A percentile compares a stretch with the other conserved stretches of the same genome.
Evolutionary conservation across 2,329 filamentous ascomycete genomes (phyloP).

Genomic region (Monosporascus cannonballus): DNA sequence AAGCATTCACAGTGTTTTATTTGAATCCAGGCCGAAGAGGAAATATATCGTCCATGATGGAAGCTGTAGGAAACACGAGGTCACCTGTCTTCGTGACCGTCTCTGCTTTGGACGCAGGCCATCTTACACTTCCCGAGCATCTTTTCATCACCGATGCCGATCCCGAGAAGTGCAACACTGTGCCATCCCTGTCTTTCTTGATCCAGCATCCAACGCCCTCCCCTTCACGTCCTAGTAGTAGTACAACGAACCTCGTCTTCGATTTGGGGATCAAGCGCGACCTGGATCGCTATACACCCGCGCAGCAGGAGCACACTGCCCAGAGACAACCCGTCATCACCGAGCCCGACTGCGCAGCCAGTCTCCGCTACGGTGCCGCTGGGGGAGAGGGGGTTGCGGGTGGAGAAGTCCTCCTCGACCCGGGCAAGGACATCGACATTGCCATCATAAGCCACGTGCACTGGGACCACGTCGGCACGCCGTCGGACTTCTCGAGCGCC

Average conservation of each 20-base stretch:
- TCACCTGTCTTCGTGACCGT: constrained; percentile 22
- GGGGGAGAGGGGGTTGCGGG: background rate
- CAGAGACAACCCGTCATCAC: constrained; percentile 38
- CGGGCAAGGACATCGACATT: constrained; percentile 18
- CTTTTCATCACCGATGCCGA: constrained; percentile 40
- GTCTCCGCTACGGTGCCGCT: constrained; percentile 21
- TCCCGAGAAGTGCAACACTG: constrained; percentile 36
- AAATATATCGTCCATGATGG: background rate
- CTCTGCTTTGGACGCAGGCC: constrained; percentile 32
- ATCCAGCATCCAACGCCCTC: constrained; percentile 36
- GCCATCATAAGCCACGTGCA: constrained; percentile 47
- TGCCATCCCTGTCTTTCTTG: constrained; percentile 48
- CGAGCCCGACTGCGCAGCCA: constrained; percentile 35
- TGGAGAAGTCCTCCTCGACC: background rate
- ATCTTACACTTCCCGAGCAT: constrained; percentile 39
- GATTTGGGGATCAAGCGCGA: constrained; percentile 47
- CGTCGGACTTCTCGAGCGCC: constrained; percentile 41
- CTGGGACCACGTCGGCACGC: constrained; percentile 53
- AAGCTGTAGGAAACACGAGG: background rate
- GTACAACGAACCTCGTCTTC: constrained; percentile 38
- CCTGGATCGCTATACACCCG: constrained; percentile 33
- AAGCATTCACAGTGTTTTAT: too few relatives aligned
- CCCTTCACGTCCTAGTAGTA: constrained; percentile 10
- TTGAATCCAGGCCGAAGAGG: background rate
- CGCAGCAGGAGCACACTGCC: constrained; percentile 38